Evolutionary conservation across 495 filamentous ascomycete species (phyloP).

Genomic region (Penicilliopsis zonata): DNA sequence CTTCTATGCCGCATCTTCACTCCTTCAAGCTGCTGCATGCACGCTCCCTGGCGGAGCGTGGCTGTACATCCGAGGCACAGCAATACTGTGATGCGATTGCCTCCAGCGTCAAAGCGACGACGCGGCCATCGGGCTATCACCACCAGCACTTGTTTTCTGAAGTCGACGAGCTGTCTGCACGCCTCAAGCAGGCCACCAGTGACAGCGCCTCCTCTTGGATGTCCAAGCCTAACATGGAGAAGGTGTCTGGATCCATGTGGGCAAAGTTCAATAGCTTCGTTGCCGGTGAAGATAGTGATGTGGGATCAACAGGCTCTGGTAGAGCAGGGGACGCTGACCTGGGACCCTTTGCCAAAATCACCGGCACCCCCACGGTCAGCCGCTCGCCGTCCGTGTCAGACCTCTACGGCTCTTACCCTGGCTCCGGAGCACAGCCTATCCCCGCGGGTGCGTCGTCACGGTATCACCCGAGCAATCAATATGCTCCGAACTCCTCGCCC

Average conservation of each 20-base stretch:
- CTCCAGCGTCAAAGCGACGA: slow-evolving; percentile 67
- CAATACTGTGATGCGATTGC: slow-evolving; percentile 84
- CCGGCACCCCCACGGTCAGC: slow-evolving; percentile 74
- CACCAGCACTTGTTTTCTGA: slow-evolving; percentile 57
- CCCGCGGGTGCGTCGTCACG: slow-evolving; percentile 39
- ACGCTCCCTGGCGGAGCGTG: slow-evolving; percentile 68
- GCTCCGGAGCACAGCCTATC: slow-evolving; percentile 20
- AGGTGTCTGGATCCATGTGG: slow-evolving; percentile 79
- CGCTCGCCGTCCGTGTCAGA: slow-evolving; percentile 66
- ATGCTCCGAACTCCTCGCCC: slow-evolving; percentile 35
- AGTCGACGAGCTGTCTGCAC: slow-evolving; percentile 72
- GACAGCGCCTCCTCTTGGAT: slow-evolving; percentile 68
- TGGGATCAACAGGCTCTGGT: slow-evolving; percentile 42
- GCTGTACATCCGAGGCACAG: slow-evolving; percentile 69
- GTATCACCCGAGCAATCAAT: slow-evolving; percentile 48
- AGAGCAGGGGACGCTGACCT: slow-evolving; percentile 43
- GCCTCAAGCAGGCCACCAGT: slow-evolving; percentile 72
- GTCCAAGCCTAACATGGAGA: slow-evolving; percentile 87
- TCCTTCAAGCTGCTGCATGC: slow-evolving; percentile 86
- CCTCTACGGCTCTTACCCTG: slow-evolving; percentile 52
- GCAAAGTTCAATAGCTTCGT: slow-evolving; percentile 91
- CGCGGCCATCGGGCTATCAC: slow-evolving; percentile 73
- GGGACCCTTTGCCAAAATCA: slow-evolving; percentile 72
- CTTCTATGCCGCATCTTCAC: slow-evolving; percentile 71
- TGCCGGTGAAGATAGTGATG: slow-evolving; percentile 72